Base-by-base conservation (phyloP, 257 asterid species). In the Prunella vulgaris region DNA sequence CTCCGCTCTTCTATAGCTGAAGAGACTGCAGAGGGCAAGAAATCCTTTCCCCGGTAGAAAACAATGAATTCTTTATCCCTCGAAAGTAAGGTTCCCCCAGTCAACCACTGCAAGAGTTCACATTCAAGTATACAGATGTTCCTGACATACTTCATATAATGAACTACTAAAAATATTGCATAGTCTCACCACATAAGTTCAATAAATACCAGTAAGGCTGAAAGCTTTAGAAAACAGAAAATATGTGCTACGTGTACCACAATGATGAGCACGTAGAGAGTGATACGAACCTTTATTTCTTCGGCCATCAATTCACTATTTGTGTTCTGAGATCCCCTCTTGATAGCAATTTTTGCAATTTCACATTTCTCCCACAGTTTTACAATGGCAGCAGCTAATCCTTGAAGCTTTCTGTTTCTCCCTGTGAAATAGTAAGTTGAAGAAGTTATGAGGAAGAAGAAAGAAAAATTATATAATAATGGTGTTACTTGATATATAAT, bases 291-390 rank as follows among this genome's bases (percentile, higher is more conserved):
- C 97, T 94, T 89, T 65, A 94, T 86, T 85, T 94, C 97, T 78
- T 94, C 97, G n/a, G 97, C 97, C 91, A 94, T 94, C 82, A 94
- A 33, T 73, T 81, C 85, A 73, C 93, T 89, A 74, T 84, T 91
- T 52, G 96, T 91, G 83, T 94, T 94, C 82, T 94, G 97, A 63
- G 72, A 96, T 84, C 97, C 99, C 81, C 97, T 83, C 82, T 94
- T 94, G 68, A 94, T 51, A 35, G 96, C 97, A 73, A 94, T 80
- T 86, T 94, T 94, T 14, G 95, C 97, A 66, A 94, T 94, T 86
- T 94, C 99, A 83, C 95, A 87, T 80, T 94, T 94, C 88, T 94
- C 99, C 99, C 99, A 91, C 40, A 94, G 92, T 81, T 94, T 94
- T 73, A 91, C 75, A 70, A 94, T 85, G 63, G 97, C 73, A 80